Conservation (phyloP, 352 stramenopile genomes). For the Pythium insidiosum region DNA sequence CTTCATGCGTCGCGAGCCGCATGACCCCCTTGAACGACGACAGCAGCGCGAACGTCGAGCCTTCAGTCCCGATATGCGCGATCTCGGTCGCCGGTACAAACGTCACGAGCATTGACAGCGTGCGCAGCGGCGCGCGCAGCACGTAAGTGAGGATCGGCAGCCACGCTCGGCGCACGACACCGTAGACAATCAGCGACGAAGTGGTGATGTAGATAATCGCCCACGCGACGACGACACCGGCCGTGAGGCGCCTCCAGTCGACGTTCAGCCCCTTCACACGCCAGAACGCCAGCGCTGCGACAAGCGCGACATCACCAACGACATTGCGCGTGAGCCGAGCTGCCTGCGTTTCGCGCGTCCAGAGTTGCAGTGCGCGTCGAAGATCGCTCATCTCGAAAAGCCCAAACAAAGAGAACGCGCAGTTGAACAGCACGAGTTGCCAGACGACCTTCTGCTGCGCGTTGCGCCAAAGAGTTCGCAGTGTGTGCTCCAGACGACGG, state of each 20-base stretch:
- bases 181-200: conserved; percentile 19
- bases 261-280: conserved; percentile 12
- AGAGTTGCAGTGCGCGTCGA: conserved; percentile 14
- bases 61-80: conserved; percentile 28
- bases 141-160: conserved; percentile 11
- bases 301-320: conserved; percentile 17
- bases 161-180: conserved; percentile 17
- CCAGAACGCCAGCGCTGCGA: conserved; percentile 17
- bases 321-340: conserved; percentile 11
- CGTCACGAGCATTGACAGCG: conserved; percentile 18
- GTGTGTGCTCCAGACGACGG: too few species aligned
- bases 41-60: conserved; percentile 30
- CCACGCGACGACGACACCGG: conserved; percentile 5
- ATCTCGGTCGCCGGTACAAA: conserved; percentile 40
- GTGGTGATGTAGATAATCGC: conserved; percentile 7
- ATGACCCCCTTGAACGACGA: conserved; percentile 23
- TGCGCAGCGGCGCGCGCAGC: conserved; percentile 13
- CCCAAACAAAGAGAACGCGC: conserved; percentile 31
- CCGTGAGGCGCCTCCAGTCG: conserved; percentile 16
- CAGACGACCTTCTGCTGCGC: conserved; percentile 34
- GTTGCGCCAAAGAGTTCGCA: too few species aligned
- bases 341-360: conserved; percentile 7
- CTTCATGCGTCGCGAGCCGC: conserved; percentile 21
- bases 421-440: conserved; percentile 35
- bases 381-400: conserved; percentile 21